These are phyloP conservation scores for Gnaphalium uliginosum DNA, from an alignment of 129 eudicot genomes.

Conservation along the genomic window DNA sequence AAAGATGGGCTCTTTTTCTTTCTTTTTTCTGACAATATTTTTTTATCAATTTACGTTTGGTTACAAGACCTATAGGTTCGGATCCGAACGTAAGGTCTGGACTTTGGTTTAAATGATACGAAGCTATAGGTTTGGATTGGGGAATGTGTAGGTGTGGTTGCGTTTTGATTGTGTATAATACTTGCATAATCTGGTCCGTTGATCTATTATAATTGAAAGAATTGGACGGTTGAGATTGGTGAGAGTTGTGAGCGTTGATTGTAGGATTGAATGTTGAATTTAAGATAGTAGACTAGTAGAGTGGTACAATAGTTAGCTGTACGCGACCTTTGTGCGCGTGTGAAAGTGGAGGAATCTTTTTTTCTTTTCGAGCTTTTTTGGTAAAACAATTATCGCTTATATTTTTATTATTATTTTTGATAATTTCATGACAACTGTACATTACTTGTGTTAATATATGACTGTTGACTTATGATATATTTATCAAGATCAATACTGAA, in stretches of 20 bases:
- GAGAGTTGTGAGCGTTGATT: slow-evolving; percentile 12
- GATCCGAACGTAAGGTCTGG: slow-evolving; percentile 14
- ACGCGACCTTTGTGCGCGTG: slow-evolving; percentile 35
- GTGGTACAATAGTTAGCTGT: slow-evolving; percentile 19
- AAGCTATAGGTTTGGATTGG: slow-evolving; percentile 4
- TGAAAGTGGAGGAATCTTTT: slow-evolving; percentile 29
- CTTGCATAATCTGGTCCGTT: slow-evolving; percentile 18
- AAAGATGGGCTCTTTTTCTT: slow-evolving; percentile 30
- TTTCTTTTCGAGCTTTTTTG: too few species aligned
- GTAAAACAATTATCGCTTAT: too few species aligned
- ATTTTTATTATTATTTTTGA: too few species aligned
- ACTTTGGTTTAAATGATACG: neutral
- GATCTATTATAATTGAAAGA: neutral
- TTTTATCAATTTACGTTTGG: slow-evolving; percentile 16
- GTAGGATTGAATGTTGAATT: slow-evolving; percentile 21
- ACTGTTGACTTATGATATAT: too few species aligned
- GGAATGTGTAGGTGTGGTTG: slow-evolving; percentile 27
- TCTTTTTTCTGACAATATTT: neutral
- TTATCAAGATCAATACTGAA: too few species aligned
- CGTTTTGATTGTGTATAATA: neutral
- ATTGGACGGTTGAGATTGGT: neutral
- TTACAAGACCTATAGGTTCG: neutral
- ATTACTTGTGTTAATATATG: too few species aligned
- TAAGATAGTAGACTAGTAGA: slow-evolving; percentile 1
- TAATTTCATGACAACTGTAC: too few species aligned